Percentiles rank a stretch among this genome's conserved stretches.
These are phyloP conservation scores for Boletus rubropictus DNA, from an alignment of 768 basidiomycete species.

Conservation along the genomic window DNA sequence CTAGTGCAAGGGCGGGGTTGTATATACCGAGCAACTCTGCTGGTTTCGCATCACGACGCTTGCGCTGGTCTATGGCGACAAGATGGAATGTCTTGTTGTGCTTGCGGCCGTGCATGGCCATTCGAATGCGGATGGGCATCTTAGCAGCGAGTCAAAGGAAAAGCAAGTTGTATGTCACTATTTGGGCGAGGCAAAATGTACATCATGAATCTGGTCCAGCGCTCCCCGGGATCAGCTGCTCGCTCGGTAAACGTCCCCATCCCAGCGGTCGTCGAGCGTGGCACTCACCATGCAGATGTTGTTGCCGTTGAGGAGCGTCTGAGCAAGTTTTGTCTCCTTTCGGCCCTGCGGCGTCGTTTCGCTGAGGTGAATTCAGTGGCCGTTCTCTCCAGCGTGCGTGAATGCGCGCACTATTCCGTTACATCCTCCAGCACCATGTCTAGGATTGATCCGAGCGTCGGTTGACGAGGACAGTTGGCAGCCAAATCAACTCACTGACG, in stretches of 20 bases:
- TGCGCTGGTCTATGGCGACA: slow-evolving; percentile 71
- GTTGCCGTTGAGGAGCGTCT: slow-evolving; percentile 89
- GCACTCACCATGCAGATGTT: slow-evolving; percentile 89
- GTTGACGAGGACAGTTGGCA: background rate
- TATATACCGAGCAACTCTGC: slow-evolving; percentile 84
- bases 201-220: slow-evolving; percentile 49
- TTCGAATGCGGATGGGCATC: slow-evolving; percentile 83
- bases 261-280: background rate
- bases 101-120: slow-evolving; percentile 74
- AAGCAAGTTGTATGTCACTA: slow-evolving; percentile 19
- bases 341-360: slow-evolving; percentile 79
- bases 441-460: slow-evolving; percentile 24
- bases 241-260: slow-evolving; percentile 2
- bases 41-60: slow-evolving; percentile 77
- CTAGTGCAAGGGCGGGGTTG: slow-evolving; percentile 56
- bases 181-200: slow-evolving; percentile 15
- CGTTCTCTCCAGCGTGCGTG: background rate
- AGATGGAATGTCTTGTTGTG: slow-evolving; percentile 78
- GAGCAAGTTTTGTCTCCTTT: slow-evolving; percentile 76
- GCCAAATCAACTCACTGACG: slow-evolving; percentile 73
- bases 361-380: slow-evolving; percentile 37
- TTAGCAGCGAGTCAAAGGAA: slow-evolving; percentile 1
- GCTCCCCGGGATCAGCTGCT: slow-evolving; percentile 64
- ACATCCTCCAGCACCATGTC: slow-evolving; percentile 97
- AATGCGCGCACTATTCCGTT: slow-evolving; percentile 76